Percentiles rank a stretch among this genome's conserved stretches.
phyloP scores from a whole-genome alignment of 192 early-diverging fungal genomes.

The Linnemannia schmuckeri region DNA sequence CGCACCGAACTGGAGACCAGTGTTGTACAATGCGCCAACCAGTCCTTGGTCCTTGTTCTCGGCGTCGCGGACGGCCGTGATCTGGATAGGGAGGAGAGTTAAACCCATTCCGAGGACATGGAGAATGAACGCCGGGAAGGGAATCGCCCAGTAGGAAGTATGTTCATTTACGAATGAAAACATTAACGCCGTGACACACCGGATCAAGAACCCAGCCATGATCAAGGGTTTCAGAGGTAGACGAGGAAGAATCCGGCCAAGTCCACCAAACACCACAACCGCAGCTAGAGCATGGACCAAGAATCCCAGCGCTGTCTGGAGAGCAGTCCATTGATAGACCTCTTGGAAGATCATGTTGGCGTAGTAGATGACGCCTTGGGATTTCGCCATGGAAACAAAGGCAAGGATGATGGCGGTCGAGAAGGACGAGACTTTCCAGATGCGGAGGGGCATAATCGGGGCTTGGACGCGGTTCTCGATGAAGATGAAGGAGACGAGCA shows the following conservation, averaged over 20 bases:
- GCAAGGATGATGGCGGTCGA: constrained; percentile 54
- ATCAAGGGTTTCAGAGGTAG: constrained; percentile 26
- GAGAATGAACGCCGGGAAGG: constrained; percentile 41
- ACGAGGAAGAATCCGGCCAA: constrained; percentile 52
- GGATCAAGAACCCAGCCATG: constrained; percentile 21
- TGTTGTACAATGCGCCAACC: constrained; percentile 48
- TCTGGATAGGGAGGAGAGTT: constrained; percentile 22
- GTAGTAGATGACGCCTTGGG: constrained; percentile 56
- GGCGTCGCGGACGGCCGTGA: constrained; percentile 39
- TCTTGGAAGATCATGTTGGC: constrained; percentile 63
- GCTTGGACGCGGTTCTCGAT: constrained; percentile 36
- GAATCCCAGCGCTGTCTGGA: constrained; percentile 58
- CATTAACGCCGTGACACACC: constrained; percentile 24
- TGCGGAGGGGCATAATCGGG: constrained; percentile 55
- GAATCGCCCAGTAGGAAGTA: constrained; percentile 32
- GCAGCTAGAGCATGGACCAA: constrained; percentile 49
- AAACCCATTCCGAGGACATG: constrained; percentile 34
- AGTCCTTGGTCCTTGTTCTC: constrained; percentile 39
- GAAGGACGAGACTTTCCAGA: constrained; percentile 59
- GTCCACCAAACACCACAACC: constrained; percentile 33
- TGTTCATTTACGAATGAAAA: constrained; percentile 31
- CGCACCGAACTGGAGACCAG: constrained; percentile 43
- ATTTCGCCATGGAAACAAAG: constrained; percentile 45
- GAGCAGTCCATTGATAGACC: constrained; percentile 46
- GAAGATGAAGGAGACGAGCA: constrained; percentile 48